Conservation (phyloP, 1,284 basidiomycete genomes). For the Inonotus hispidus region DNA sequence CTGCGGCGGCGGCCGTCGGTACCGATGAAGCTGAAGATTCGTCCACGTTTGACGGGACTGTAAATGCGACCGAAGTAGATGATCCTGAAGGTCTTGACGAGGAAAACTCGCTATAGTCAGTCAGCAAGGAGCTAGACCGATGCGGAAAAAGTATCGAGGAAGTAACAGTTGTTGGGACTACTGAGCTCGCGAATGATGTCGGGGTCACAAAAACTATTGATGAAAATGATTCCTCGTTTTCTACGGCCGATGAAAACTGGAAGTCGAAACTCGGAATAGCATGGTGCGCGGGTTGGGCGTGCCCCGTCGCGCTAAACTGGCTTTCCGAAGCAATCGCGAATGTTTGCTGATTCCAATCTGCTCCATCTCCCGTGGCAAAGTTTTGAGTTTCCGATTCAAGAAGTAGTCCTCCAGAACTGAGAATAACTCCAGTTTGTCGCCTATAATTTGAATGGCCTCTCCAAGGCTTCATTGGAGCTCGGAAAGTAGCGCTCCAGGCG, state of each 20-base stretch:
- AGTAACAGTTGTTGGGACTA: neutral
- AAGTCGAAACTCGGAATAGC: neutral
- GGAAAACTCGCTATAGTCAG: neutral
- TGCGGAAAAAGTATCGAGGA: neutral
- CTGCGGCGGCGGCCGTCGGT: neutral
- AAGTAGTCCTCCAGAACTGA: conserved; percentile 8
- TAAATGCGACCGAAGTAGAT: neutral
- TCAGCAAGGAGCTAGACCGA: neutral
- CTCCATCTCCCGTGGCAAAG: neutral
- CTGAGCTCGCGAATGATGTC: neutral
- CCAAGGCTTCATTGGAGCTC: conserved; percentile 6
- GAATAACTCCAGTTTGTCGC: conserved; percentile 8
- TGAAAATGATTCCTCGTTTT: neutral
- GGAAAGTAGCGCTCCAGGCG: conserved; percentile 13
- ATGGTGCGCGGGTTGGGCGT: neutral
- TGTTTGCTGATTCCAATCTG: neutral
- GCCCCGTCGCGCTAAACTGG: neutral
- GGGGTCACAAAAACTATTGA: neutral
- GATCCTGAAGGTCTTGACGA: neutral
- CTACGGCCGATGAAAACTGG: neutral
- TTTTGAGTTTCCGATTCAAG: conserved; percentile 1
- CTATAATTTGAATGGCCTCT: neutral
- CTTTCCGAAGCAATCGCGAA: neutral
- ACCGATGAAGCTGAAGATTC: conserved; percentile 6
- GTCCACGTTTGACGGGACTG: neutral